phyloP scores from a whole-genome alignment of 2,329 filamentous ascomycete genomes.

The Penicillium sp. region DNA sequence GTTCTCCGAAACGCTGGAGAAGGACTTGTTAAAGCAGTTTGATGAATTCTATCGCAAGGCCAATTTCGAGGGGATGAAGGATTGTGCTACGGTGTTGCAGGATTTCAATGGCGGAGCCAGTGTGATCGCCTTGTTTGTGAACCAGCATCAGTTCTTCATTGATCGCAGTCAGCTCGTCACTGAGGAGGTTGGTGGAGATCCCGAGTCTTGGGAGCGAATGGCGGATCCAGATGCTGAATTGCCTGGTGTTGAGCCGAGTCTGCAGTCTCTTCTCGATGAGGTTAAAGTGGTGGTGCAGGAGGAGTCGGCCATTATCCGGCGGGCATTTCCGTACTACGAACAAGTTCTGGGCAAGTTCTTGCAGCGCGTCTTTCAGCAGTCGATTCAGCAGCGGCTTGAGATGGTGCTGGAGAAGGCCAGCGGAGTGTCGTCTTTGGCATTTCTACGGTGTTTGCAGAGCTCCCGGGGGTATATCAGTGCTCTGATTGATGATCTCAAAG shows the following conservation, averaged over 20 bases:
- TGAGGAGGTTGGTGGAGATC: constrained; percentile 70
- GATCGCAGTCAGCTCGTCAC: constrained; percentile 89
- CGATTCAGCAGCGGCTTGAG: constrained; percentile 92
- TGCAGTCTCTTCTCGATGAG: constrained; percentile 91
- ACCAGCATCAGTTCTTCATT: constrained; percentile 99
- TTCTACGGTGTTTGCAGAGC: constrained; percentile 86
- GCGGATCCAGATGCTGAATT: constrained; percentile 94
- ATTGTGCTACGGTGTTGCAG: constrained; percentile 89
- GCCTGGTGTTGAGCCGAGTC: constrained; percentile 85
- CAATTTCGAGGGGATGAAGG: constrained; percentile 97
- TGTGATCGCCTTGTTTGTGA: constrained; percentile 94
- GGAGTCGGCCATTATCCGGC: constrained; percentile 94
- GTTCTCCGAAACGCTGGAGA: constrained; percentile 93
- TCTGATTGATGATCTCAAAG: constrained; percentile 89
- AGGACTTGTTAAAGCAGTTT: constrained; percentile 93
- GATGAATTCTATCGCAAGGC: constrained; percentile 95
- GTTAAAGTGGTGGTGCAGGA: constrained; percentile 95
- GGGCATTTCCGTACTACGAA: constrained; percentile 94
- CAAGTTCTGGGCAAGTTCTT: constrained; percentile 91
- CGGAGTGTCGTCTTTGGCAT: constrained; percentile 87
- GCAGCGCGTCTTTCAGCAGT: constrained; percentile 96
- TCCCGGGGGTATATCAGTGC: constrained; percentile 86
- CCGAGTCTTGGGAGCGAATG: constrained; percentile 83
- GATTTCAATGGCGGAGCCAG: constrained; percentile 97
- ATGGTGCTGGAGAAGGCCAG: constrained; percentile 95